Evolutionary conservation across 164 flowering plant species (phyloP).

Genomic region (Piper longum): DNA sequence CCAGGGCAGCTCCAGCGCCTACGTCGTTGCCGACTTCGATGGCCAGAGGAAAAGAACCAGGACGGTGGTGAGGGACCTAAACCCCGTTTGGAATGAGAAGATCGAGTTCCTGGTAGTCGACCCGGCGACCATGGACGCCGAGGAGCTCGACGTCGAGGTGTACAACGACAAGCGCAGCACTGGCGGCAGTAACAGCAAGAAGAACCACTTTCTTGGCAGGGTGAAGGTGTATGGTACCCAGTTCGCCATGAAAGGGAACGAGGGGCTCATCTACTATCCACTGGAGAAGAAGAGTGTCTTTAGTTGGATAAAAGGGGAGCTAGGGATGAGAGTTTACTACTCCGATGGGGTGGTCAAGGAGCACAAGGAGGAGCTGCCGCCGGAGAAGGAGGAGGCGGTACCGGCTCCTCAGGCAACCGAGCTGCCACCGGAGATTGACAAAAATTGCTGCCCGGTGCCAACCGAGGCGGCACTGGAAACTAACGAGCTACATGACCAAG

Average conservation of each 20-base stretch:
- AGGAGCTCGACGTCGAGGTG: conserved; percentile 75
- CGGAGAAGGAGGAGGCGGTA: neutral
- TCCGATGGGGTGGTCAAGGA: conserved; percentile 34
- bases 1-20: conserved; percentile 87
- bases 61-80: conserved; percentile 45
- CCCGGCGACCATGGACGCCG: conserved; percentile 48
- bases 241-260: conserved; percentile 50
- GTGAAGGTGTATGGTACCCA: conserved; percentile 69
- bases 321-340: conserved; percentile 64
- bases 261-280: conserved; percentile 51
- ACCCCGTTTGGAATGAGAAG: conserved; percentile 80
- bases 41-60: conserved; percentile 63
- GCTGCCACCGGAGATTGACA: neutral
- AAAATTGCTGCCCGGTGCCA: conserved; percentile 4
- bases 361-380: neutral
- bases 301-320: conserved; percentile 72
- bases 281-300: conserved; percentile 92
- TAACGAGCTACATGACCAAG: conserved; percentile 24
- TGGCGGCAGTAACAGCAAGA: conserved; percentile 31
- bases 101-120: conserved; percentile 73
- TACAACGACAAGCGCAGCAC: conserved; percentile 58
- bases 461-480: conserved; percentile 22
- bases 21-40: conserved; percentile 69
- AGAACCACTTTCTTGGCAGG: conserved; percentile 73
- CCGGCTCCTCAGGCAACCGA: conserved; percentile 1